Evolutionary conservation across 305 asterid species (phyloP), one percentile per base, ranked within the genome.

Genomic region (Fraxinus paxiana): DNA sequence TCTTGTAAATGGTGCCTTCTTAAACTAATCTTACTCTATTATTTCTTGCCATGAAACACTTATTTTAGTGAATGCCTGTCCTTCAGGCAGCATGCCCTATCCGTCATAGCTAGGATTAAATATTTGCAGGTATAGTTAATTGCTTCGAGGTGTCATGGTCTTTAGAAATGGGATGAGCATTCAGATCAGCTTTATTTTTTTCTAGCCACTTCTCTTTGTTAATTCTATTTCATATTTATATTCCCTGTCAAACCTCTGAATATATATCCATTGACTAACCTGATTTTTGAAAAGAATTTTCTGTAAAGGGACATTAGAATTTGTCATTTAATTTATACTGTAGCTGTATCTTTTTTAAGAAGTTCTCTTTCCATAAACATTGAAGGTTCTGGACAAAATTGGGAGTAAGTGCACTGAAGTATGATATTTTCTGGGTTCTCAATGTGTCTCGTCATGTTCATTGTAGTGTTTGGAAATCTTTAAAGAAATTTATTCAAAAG

Each of bases 401-500:
- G 37, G 30, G 37, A 59, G 22, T 30, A 26, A 34, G 31, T 73
- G 54, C 77, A 73, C 38, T 70, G 34, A 8, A 73, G 79, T 72
- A 28, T 56, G 61, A 76, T 67, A 6, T 69, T 31, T 30, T 69
- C 38, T 13, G 15, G 74, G 74, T 69, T 38, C 71, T 76, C 83
- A 31, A 75, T 8, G 28, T 48, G 26, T 61, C 28, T 3, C 22
- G 24, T 79, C 71, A 0, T 79, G 77, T 38, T 67, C 41, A 69
- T 69, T 51, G 48, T 51, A 59, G 46, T 83, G 59, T 20, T 69
- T 80, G 75, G 69, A 18, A 77, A 54, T 59, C 73, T 35, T 77
- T 9, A 22, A 8, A 65, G 30, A 18, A 20, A 77, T 20, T 61
- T 20, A 54, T 74, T 76, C 28, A 2, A 34, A 69, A 30, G 37